A percentile compares a stretch with the other conserved stretches of the same genome.
Conservation (phyloP, 768 basidiomycete species). For the Termitomyces sp. region DNA sequence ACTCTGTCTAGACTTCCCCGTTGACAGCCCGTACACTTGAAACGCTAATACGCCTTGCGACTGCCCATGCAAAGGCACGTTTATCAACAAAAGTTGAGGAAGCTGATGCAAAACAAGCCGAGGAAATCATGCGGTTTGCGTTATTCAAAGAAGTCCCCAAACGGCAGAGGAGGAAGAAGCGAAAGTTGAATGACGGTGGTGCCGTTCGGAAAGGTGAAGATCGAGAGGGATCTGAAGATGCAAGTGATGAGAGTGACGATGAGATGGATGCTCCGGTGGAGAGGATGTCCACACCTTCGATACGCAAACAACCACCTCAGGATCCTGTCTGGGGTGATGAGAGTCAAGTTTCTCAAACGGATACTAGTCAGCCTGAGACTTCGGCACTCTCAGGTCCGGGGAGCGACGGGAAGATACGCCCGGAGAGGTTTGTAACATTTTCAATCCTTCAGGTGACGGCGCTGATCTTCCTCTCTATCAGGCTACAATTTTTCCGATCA, state of each 20-base stretch:
- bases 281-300: constrained; percentile 42
- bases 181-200: constrained; percentile 73
- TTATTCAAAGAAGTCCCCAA: constrained; percentile 96
- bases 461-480: constrained; percentile 22
- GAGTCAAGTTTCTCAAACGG: constrained; percentile 62
- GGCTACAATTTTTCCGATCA: constrained; percentile 75
- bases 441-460: background rate
- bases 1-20: constrained; percentile 73
- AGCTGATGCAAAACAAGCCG: constrained; percentile 82
- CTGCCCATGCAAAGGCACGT: constrained; percentile 95
- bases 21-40: constrained; percentile 98
- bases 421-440: constrained; percentile 51
- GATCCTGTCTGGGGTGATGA: constrained; percentile 66
- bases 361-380: constrained; percentile 29
- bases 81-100: constrained; percentile 81
- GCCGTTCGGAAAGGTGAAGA: constrained; percentile 41
- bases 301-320: constrained; percentile 28
- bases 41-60: constrained; percentile 95
- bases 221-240: constrained; percentile 45
- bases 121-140: constrained; percentile 94
- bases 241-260: constrained; percentile 47
- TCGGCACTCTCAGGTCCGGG: constrained; percentile 26
- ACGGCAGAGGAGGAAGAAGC: constrained; percentile 74
- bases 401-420: constrained; percentile 38
- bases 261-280: constrained; percentile 31